Percentiles rank a stretch among this genome's conserved stretches.
Evolutionary conservation across 208 protist genomes (phyloP).

Genomic region (Angomonas deanei): DNA sequence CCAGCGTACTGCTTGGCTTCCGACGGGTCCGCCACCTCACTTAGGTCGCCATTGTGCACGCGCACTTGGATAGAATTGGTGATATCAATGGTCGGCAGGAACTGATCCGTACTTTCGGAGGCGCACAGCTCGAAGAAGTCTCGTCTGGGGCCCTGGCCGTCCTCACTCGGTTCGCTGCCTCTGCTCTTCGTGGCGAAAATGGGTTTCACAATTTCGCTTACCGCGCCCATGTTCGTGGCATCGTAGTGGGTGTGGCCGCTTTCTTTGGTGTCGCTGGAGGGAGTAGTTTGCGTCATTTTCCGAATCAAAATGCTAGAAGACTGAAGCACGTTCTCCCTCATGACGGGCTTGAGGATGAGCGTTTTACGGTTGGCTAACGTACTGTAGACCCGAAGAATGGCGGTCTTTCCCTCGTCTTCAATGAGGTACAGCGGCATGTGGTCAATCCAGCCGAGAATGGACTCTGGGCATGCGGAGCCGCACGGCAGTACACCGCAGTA

Average conservation of each 20-base stretch:
- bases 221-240: background rate
- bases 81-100: constrained; percentile 23
- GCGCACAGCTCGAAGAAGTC: constrained; percentile 37
- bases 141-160: constrained; percentile 11
- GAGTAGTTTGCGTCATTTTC: background rate
- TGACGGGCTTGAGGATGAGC: constrained; percentile 20
- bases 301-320: constrained; percentile 10
- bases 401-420: constrained; percentile 27
- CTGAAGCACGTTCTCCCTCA: constrained; percentile 25
- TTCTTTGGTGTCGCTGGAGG: background rate
- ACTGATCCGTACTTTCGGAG: constrained; percentile 6
- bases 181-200: constrained; percentile 1
- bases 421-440: constrained; percentile 52
- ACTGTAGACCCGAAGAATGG: constrained; percentile 34
- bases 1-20: background rate
- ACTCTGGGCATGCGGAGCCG: constrained; percentile 27
- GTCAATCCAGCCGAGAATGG: constrained; percentile 44
- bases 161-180: background rate
- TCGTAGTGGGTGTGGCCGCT: background rate
- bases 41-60: constrained; percentile 18
- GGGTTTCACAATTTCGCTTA: constrained; percentile 9
- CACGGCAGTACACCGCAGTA: constrained; percentile 39
- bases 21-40: background rate
- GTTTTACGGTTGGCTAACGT: constrained; percentile 13
- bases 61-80: background rate